Evolutionary conservation across 345 rosid species (phyloP).

Genomic region (Bruguiera gymnorhiza): DNA sequence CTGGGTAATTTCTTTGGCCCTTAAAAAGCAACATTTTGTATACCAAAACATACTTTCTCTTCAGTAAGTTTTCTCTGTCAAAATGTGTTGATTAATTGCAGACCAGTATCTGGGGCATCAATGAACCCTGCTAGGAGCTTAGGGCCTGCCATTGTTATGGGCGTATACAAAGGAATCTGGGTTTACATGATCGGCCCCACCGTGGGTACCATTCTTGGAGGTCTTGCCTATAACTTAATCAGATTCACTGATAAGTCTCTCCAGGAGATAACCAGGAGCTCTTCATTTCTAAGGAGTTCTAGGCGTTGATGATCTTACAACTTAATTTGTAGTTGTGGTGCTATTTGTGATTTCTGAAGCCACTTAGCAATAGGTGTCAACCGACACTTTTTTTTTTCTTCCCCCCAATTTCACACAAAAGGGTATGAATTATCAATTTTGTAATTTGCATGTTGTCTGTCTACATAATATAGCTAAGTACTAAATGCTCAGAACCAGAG

Average conservation of each 20-base stretch:
- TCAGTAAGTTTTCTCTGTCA: not conserved
- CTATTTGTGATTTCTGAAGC: no score
- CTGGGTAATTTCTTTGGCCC: slow-evolving; percentile 11
- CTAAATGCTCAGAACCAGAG: no score
- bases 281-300: slow-evolving; percentile 1
- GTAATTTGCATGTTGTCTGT: no score
- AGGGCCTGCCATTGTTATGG: slow-evolving; percentile 38
- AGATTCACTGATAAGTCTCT: slow-evolving; percentile 22
- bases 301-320: not conserved
- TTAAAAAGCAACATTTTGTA: not conserved
- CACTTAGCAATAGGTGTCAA: no score
- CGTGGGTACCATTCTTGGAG: slow-evolving; percentile 29
- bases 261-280: slow-evolving; percentile 8
- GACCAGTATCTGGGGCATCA: slow-evolving; percentile 43
- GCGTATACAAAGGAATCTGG: slow-evolving; percentile 29
- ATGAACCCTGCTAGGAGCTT: slow-evolving; percentile 44
- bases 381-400: no score
- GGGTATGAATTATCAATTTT: no score
- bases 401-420: no score
- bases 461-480: no score
- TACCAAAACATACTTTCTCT: not conserved
- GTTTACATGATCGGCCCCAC: slow-evolving; percentile 32
- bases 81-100: not conserved
- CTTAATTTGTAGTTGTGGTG: no score
- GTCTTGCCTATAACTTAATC: slow-evolving; percentile 30